A percentile compares a stretch with the other conserved stretches of the same genome.
These are phyloP conservation scores for Ceratorhiza oryzae-sativae DNA, from an alignment of 1,284 basidiomycete species.

Conservation along the genomic window DNA sequence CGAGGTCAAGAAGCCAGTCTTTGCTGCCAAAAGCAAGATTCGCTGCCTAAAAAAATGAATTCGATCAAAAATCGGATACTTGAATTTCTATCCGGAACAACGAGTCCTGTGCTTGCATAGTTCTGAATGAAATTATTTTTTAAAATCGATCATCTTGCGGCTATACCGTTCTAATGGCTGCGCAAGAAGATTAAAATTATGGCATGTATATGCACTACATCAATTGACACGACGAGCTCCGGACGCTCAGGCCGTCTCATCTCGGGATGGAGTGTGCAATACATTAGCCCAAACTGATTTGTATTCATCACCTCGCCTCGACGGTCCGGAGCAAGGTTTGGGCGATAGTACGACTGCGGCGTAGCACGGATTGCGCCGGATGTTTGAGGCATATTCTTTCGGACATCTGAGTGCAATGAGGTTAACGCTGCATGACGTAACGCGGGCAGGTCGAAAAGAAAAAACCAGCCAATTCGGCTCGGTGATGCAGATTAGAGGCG, in stretches of 20 bases:
- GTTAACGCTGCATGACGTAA: no score
- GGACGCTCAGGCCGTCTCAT: background rate
- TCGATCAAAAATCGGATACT: no score
- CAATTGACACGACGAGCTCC: background rate
- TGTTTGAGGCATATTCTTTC: background rate
- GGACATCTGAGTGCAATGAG: no score
- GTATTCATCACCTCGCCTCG: background rate
- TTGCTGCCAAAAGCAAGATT: constrained; percentile 26
- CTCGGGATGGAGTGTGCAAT: background rate
- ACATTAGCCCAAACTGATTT: background rate
- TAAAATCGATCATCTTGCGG: no score
- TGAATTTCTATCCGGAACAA: no score
- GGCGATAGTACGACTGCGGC: background rate
- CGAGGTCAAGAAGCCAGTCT: constrained; percentile 24
- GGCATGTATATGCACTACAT: background rate
- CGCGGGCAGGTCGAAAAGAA: no score
- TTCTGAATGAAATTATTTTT: no score
- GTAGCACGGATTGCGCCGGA: background rate
- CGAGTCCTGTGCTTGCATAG: no score
- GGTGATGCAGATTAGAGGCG: no score
- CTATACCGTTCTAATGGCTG: no score
- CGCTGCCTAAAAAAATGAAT: constrained; percentile 10
- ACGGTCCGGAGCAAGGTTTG: background rate
- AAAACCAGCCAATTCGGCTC: no score
- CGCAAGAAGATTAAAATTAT: no score